These are phyloP conservation scores for Glonium stellatum DNA, from an alignment of 495 filamentous ascomycete genomes.

Conservation along the genomic window DNA sequence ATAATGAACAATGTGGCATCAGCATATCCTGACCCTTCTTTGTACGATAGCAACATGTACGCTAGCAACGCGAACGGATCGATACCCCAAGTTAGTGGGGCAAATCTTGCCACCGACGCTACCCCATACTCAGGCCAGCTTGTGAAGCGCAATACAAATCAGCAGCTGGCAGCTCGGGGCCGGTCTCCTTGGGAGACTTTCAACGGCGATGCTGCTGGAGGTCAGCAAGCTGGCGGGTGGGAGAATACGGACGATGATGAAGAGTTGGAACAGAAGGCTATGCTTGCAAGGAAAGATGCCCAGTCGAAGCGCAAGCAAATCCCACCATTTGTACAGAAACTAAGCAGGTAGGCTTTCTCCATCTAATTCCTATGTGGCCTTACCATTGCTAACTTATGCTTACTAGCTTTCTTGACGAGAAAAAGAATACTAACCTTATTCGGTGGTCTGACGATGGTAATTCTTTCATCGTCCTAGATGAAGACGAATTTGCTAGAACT, in stretches of 20 bases:
- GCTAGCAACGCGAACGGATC: slow-evolving; percentile 16
- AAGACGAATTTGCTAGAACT: slow-evolving; percentile 97
- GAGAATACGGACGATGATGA: slow-evolving; percentile 54
- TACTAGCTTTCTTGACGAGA: slow-evolving; percentile 81
- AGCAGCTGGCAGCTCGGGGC: slow-evolving; percentile 24
- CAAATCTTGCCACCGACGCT: background rate
- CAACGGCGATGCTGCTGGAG: slow-evolving; percentile 2
- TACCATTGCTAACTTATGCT: background rate
- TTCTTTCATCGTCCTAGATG: slow-evolving; percentile 93
- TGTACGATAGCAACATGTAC: slow-evolving; percentile 16
- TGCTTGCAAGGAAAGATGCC: slow-evolving; percentile 72
- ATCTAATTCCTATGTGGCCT: background rate
- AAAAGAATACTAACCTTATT: slow-evolving; percentile 87
- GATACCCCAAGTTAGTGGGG: slow-evolving; percentile 14
- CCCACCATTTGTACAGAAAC: slow-evolving; percentile 95
- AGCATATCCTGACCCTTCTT: slow-evolving; percentile 12
- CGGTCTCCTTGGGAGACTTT: slow-evolving; percentile 16
- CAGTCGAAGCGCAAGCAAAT: slow-evolving; percentile 87
- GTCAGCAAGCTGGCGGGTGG: slow-evolving; percentile 13
- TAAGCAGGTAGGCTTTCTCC: slow-evolving; percentile 72
- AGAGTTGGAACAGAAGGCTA: slow-evolving; percentile 66
- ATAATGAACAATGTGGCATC: slow-evolving; percentile 1
- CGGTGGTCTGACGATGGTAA: slow-evolving; percentile 95
- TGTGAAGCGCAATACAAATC: slow-evolving; percentile 25
- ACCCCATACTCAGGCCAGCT: slow-evolving; percentile 15